These are phyloP conservation scores for Abrus pulchellus DNA, from an alignment of 306 rosid species.

Conservation along the genomic window DNA sequence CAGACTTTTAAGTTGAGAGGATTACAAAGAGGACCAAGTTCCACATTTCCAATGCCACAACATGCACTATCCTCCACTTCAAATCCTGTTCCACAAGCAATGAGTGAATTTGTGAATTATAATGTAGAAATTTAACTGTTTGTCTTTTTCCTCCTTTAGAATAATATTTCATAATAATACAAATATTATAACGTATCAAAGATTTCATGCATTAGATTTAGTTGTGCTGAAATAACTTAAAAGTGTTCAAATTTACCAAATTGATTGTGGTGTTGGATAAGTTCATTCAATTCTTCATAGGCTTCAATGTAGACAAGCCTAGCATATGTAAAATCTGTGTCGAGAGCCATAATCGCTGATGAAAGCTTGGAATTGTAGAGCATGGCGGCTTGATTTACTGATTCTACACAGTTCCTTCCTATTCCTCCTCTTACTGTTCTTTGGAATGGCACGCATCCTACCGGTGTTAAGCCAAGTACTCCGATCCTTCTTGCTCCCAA, in stretches of 20 bases:
- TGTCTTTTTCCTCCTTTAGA: background rate
- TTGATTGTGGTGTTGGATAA: slow-evolving; percentile 51
- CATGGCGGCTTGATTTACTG: slow-evolving; percentile 53
- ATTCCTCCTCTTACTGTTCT: slow-evolving; percentile 62
- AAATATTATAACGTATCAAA: background rate
- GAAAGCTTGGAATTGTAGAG: slow-evolving; percentile 65
- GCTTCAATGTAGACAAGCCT: slow-evolving; percentile 61
- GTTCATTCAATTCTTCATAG: slow-evolving; percentile 28
- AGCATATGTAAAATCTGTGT: slow-evolving; percentile 46
- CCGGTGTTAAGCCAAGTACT: slow-evolving; percentile 24
- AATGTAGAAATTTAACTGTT: background rate
- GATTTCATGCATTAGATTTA: background rate
- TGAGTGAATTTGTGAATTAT: background rate
- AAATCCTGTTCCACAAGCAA: slow-evolving; percentile 61
- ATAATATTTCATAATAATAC: background rate
- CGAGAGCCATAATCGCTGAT: slow-evolving; percentile 43
- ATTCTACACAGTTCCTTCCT: slow-evolving; percentile 48
- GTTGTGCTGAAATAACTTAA: background rate
- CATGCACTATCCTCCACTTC: slow-evolving; percentile 54
- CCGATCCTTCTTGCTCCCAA: slow-evolving; percentile 53
- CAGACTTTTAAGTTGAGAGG: slow-evolving; percentile 43
- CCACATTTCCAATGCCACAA: slow-evolving; percentile 66
- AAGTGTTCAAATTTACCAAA: slow-evolving; percentile 52
- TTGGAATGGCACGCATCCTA: slow-evolving; percentile 50
- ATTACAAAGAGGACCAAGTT: slow-evolving; percentile 55